Conservation (phyloP, 2,329 filamentous ascomycete species). For the Scedosporium minutisporum region DNA sequence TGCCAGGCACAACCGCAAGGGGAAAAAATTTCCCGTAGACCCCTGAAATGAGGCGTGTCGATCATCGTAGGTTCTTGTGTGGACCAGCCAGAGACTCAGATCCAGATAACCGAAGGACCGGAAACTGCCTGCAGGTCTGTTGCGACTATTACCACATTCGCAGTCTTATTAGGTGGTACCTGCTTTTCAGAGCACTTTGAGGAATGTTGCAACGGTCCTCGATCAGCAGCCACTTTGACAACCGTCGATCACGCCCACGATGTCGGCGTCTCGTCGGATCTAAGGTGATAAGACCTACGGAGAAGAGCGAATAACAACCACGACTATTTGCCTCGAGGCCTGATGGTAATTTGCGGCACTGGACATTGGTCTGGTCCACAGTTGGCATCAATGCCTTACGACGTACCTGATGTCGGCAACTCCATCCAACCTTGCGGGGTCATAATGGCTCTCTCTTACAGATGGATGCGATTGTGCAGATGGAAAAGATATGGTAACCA, state of each 20-base stretch:
- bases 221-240: neutral
- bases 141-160: neutral
- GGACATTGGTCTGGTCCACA: too few relatives aligned
- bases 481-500: neutral
- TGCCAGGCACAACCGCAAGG: neutral
- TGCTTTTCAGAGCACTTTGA: neutral
- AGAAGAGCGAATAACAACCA: too few relatives aligned
- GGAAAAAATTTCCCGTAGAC: neutral
- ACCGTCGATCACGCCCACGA: neutral
- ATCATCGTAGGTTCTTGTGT: neutral
- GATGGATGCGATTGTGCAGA: neutral
- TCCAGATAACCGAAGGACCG: neutral
- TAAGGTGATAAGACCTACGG: neutral
- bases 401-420: too few relatives aligned
- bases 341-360: too few relatives aligned
- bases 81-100: neutral
- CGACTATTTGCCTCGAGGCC: too few relatives aligned
- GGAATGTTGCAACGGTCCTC: neutral
- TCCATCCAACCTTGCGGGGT: too few relatives aligned
- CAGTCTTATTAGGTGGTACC: too few relatives aligned
- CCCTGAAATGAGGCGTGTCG: conserved; percentile 1
- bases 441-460: too few relatives aligned
- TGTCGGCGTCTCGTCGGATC: neutral
- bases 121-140: neutral
- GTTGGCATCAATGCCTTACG: too few relatives aligned